These are phyloP conservation scores for Picea glauca DNA, from an alignment of 75 land plant species.

Conservation along the genomic window DNA sequence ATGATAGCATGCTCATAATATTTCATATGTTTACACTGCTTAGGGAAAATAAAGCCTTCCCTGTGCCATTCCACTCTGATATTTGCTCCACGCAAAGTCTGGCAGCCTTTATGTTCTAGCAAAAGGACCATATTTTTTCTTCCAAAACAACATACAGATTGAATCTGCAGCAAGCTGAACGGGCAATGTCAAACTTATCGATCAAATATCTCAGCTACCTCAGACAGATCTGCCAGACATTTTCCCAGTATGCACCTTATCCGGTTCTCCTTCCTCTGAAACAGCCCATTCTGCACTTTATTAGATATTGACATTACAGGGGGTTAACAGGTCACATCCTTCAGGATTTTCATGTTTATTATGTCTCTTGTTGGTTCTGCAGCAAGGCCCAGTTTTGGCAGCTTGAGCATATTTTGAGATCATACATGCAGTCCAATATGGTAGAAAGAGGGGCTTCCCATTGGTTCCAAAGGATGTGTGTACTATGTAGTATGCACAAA, in stretches of 20 bases:
- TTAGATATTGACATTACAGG: too few relatives aligned
- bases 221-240: background rate
- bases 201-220: conserved; percentile 35
- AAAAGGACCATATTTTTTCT: conserved; percentile 59
- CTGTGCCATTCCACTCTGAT: conserved; percentile 64
- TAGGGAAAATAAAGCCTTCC: conserved; percentile 80
- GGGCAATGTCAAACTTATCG: conserved; percentile 48
- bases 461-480: too few relatives aligned
- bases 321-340: background rate
- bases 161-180: conserved; percentile 64
- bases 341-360: too few relatives aligned
- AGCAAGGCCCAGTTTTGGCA: too few relatives aligned
- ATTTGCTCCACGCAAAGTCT: conserved; percentile 72
- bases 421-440: too few relatives aligned
- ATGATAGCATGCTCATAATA: conserved; percentile 9
- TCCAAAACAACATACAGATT: conserved; percentile 44
- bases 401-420: too few relatives aligned
- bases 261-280: too few relatives aligned
- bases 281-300: too few relatives aligned
- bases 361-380: too few relatives aligned
- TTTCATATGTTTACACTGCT: conserved; percentile 40
- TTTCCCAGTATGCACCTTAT: too few relatives aligned
- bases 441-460: too few relatives aligned
- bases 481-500: too few relatives aligned
- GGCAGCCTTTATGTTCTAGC: conserved; percentile 63